Conservation (phyloP, 768 basidiomycete genomes). For the Mycena polygramma region DNA sequence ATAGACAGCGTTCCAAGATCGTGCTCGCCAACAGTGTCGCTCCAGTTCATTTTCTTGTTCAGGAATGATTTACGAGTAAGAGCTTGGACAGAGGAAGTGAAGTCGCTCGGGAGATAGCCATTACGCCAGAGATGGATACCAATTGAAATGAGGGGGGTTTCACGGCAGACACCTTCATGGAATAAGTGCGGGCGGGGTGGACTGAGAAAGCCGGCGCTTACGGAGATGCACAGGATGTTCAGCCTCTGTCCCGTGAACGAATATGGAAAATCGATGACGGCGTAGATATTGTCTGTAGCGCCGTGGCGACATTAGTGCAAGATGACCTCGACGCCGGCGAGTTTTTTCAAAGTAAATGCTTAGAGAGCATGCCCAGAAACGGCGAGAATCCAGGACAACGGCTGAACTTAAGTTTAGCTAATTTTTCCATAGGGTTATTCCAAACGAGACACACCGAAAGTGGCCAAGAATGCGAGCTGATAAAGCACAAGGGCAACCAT, state of each 20-base stretch:
- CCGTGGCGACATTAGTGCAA: constrained; percentile 10
- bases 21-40: background rate
- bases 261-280: constrained; percentile 9
- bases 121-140: constrained; percentile 1
- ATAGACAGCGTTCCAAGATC: background rate
- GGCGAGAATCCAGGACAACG: background rate
- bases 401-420: too few relatives aligned
- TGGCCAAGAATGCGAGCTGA: too few relatives aligned
- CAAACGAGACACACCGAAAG: too few relatives aligned
- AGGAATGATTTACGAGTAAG: background rate
- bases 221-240: constrained; percentile 14
- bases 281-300: constrained; percentile 13
- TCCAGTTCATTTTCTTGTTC: background rate
- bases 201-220: background rate
- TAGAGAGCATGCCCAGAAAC: constrained; percentile 14
- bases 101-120: background rate
- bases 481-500: too few relatives aligned
- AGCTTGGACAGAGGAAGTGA: background rate
- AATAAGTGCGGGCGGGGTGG: background rate
- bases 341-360: constrained; percentile 13
- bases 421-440: too few relatives aligned
- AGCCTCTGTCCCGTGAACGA: constrained; percentile 17
- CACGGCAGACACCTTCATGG: constrained; percentile 15
- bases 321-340: constrained; percentile 13
- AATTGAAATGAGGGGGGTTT: constrained; percentile 18